Base-by-base conservation (phyloP, 225 moss, liverwort and hornwort genomes). In the Sphagnum tenellum region DNA sequence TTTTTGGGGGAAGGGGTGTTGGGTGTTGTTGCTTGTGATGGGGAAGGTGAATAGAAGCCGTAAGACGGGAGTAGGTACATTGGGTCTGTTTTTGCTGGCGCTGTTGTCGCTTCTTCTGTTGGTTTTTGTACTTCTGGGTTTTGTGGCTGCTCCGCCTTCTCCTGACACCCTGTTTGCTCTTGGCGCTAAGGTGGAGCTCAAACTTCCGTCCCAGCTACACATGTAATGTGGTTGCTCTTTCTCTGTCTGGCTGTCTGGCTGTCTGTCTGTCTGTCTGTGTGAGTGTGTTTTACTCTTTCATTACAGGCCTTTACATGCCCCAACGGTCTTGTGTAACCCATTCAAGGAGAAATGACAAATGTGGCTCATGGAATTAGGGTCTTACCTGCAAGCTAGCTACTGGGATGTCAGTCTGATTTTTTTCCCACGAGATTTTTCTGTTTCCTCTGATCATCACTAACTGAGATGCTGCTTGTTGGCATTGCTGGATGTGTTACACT, bases 41-140 rank as follows among this genome's bases (percentile, higher is more conserved):
- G 75, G 61, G 67, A 68, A 51, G 78, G 4, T 66, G 62, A 73
- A 59, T 62, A 77, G 84, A 55, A 77, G 84, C 12, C 75, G 57
- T 51, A 71, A 66, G 49, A 46, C 60, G 12, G 73, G 75, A 14
- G 68, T 57, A 50, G 60, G 66, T 61, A 71, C 57, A 0, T 5
- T 56, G 67, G 73, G 63, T 5, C 60, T 78, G 44, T 47, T 66
- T 63, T 62, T 64, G 13, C 57, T 84, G 66, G 71, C 73, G 4
- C 61, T 73, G 5, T 60, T 81, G 44, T 73, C 73, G n/a, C 12
- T 69, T 59, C 45, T 66, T 55, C 7, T 73, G 4, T 44, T 78
- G 49, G 45, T 73, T 13, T 72, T 86, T 77, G 48, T 73, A 63
- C 12, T 77, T 51, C 63, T 76, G 7, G 75, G 75, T 49, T 57